Base-by-base conservation (phyloP, 495 filamentous ascomycete species). In the Penicillium desertorum region DNA sequence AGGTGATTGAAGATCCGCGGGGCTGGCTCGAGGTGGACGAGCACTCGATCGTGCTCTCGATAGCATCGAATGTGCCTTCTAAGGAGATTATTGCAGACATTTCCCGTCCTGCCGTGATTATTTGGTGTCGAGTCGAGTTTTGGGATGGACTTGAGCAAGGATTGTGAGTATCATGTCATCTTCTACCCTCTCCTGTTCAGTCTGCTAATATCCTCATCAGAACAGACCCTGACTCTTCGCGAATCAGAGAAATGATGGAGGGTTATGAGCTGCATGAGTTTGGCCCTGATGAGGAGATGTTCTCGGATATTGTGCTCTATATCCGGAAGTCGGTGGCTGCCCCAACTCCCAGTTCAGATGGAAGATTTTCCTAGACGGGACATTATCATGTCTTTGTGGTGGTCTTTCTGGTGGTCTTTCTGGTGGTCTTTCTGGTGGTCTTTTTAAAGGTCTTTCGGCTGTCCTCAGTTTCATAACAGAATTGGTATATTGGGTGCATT, bases 61-160 rank as follows among this genome's bases (percentile, higher is more conserved):
- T 69, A 37, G 11, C 36, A 3, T 53, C 67, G 0, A 65, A 74
- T 50, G 60, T 68, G 4, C 71, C 74, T 0, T 64, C 67, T 0
- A 63, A 69, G 29, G 65, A 76, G 39, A 67, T 77, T 25, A 53
- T 72, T 14, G 50, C 64, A 12, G 70, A 77, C 20, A 57, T 74
- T 43, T 57, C 65, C 36, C 63, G 70, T 6, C 72, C 74, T 3
- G 67, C 58, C 0, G 60, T 70, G 5, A 58, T 76, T 5, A 68
- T 76, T n/a, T 72, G 70, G 68, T 54, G 56, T 46, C 56, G 37
- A 45, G 56, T 62, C 6, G 36, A 25, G 12, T 39, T 20, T 30
- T 1, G 34, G 5, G 49, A 54, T 51, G 42, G 27, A 6, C 56
- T 59, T 51, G 45, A 12, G n/a, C 11, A 49, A 20, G 51, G 60